These are phyloP conservation scores for Botrytis fragariae DNA, from an alignment of 2,329 filamentous ascomycete species.

Conservation along the genomic window DNA sequence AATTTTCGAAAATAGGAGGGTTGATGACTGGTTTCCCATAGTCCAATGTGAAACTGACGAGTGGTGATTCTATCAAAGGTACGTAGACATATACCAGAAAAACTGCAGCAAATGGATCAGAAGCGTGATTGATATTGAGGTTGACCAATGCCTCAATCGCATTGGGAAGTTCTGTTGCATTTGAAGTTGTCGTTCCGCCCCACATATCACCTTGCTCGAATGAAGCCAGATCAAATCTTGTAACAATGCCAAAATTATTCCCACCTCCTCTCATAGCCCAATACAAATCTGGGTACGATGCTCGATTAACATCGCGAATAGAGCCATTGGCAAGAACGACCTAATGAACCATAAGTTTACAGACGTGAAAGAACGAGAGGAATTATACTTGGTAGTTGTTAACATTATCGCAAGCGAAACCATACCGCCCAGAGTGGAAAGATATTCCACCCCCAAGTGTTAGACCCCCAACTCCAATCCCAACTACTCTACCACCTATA, in stretches of 20 bases:
- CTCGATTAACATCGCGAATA: slow-evolving; percentile 41
- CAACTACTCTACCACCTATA: slow-evolving; percentile 41
- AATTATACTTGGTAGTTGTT: slow-evolving; percentile 23
- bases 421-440: slow-evolving; percentile 26
- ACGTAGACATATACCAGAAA: slow-evolving; percentile 11
- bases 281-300: slow-evolving; percentile 49
- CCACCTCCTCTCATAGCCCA: slow-evolving; percentile 52
- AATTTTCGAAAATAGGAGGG: slow-evolving; percentile 25
- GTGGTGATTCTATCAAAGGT: neutral
- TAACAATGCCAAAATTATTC: slow-evolving; percentile 42
- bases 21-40: slow-evolving; percentile 15
- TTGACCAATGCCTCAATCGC: neutral
- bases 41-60: neutral
- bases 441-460: slow-evolving; percentile 31
- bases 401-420: slow-evolving; percentile 28
- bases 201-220: slow-evolving; percentile 27
- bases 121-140: slow-evolving; percentile 8
- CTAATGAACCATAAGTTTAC: slow-evolving; percentile 27
- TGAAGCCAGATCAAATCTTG: slow-evolving; percentile 47
- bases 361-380: neutral
- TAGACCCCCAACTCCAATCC: slow-evolving; percentile 29
- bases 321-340: slow-evolving; percentile 49
- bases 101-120: slow-evolving; percentile 12
- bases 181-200: slow-evolving; percentile 21
- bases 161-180: neutral